phyloP scores from a whole-genome alignment of 2,329 filamentous ascomycete genomes.

The Pyricularia pennisetigena region DNA sequence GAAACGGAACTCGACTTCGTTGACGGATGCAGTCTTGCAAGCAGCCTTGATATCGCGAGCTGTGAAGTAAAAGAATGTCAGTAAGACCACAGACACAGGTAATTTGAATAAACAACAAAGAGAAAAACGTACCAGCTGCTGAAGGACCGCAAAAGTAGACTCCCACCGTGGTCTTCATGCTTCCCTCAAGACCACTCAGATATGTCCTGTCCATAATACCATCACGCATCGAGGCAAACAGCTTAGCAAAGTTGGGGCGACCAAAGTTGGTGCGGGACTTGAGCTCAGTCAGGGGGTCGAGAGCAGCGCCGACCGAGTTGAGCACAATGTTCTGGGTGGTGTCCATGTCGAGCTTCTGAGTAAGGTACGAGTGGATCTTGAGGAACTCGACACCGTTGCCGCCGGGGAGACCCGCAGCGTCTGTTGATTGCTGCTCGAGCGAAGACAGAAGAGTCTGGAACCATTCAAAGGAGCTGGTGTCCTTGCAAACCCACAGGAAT shows the following conservation, averaged over 20 bases:
- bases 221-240: slow-evolving; percentile 78
- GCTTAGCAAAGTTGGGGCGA: slow-evolving; percentile 73
- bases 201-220: slow-evolving; percentile 82
- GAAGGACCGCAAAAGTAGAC: slow-evolving; percentile 97
- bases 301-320: slow-evolving; percentile 80
- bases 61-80: slow-evolving; percentile 22
- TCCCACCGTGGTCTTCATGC: slow-evolving; percentile 74
- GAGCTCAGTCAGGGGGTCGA: slow-evolving; percentile 88
- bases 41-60: slow-evolving; percentile 81
- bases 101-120: not conserved
- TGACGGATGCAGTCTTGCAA: slow-evolving; percentile 59
- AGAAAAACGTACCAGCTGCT: slow-evolving; percentile 41
- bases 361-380: slow-evolving; percentile 96
- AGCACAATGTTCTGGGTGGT: slow-evolving; percentile 95
- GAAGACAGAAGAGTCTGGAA: slow-evolving; percentile 91
- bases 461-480: slow-evolving; percentile 95
- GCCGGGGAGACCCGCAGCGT: slow-evolving; percentile 56
- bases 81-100: too few species aligned
- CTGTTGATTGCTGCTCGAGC: slow-evolving; percentile 74
- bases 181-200: slow-evolving; percentile 69
- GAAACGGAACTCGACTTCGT: slow-evolving; percentile 87
- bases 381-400: slow-evolving; percentile 73
- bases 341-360: slow-evolving; percentile 83
- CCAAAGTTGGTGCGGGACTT: slow-evolving; percentile 89
- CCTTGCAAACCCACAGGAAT: slow-evolving; percentile 98